A percentile compares a stretch with the other conserved stretches of the same genome.
phyloP scores from a whole-genome alignment of 768 basidiomycete species.

The Naganishia vishniacii region DNA sequence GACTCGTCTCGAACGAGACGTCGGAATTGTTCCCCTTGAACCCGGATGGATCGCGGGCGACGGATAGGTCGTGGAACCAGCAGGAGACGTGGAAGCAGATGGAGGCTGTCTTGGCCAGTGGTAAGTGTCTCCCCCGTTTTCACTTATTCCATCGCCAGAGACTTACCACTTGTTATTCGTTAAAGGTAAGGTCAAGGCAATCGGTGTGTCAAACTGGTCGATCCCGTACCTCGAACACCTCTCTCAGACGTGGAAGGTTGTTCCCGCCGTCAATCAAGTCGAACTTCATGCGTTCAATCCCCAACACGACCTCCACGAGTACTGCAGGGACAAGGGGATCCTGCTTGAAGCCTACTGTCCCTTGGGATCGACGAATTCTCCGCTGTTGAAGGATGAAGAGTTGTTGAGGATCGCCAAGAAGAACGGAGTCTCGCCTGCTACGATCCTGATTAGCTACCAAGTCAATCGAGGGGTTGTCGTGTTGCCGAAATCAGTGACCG shows the following conservation, averaged over 20 bases:
- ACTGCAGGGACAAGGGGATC: constrained; percentile 65
- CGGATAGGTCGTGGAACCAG: constrained; percentile 32
- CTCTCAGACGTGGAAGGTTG: constrained; percentile 63
- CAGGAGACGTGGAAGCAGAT: constrained; percentile 41
- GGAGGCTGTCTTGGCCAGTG: constrained; percentile 30
- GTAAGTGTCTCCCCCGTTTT: not conserved
- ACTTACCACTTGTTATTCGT: too few relatives aligned
- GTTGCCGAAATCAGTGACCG: constrained; percentile 71
- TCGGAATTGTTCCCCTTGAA: constrained; percentile 25
- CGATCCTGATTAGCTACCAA: constrained; percentile 64
- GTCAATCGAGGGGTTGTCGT: constrained; percentile 70
- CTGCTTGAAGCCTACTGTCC: constrained; percentile 77
- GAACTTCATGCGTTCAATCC: constrained; percentile 75
- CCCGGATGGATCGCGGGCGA: constrained; percentile 32
- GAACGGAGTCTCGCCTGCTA: constrained; percentile 59
- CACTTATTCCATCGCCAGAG: too few relatives aligned
- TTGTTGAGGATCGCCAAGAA: constrained; percentile 62
- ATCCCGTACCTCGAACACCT: constrained; percentile 63
- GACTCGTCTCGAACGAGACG: constrained; percentile 25
- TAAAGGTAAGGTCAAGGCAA: constrained; percentile 73
- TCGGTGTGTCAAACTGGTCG: constrained; percentile 77
- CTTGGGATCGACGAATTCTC: constrained; percentile 75
- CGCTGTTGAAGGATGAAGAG: constrained; percentile 59
- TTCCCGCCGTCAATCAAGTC: constrained; percentile 72
- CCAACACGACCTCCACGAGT: constrained; percentile 66